Base-by-base conservation (phyloP, 441 rosid species). In the Corymbia citriodora region DNA sequence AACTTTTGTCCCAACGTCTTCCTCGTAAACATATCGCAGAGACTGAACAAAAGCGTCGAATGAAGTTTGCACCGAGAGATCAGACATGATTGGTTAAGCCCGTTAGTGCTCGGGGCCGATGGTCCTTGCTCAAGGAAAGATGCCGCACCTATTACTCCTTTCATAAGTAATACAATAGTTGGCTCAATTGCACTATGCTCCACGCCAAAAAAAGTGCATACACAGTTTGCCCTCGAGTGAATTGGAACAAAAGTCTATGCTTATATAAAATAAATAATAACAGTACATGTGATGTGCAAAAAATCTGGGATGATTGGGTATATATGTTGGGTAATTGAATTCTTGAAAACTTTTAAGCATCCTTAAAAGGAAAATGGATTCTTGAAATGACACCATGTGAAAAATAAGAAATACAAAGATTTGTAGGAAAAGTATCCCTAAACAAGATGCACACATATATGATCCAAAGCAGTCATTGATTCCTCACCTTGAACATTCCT, bases 1-100 rank as follows among this genome's bases (percentile, higher is more conserved):
- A 17, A 68, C 3, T 68, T 0, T 0, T n/a, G 19, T 6, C 19
- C 7, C 31, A 15, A 15, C 19, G 19, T 40, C 31, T 31, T 4
- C 17, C 36, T 65, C 72, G 18, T n/a, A 29, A 14, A 31, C 40
- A 68, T 2, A 21, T 31, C 15, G 25, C 5, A 31, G 11, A 68
- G 31, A 40, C 74, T 10, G 31, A 21, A 8, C 4, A 31, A 68
- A 68, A 68, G 79, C 40, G 31, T 68, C 79, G 3, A 17, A 31
- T 8, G 31, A 68, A 31, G 79, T 31, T 18, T 9, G 17, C 79
- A 6, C 31, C 79, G 3, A 31, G 23, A 68, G 23, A 68, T 31
- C 40, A 9, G 31, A 4, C 21, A 31, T 31, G 23, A 68, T 31
- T 17, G 16, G 45, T 36, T 31, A 17, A 31, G 74, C 0, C 11